Base-by-base conservation (phyloP, 805 yeast species). In the Yarrowia osloensis region DNA sequence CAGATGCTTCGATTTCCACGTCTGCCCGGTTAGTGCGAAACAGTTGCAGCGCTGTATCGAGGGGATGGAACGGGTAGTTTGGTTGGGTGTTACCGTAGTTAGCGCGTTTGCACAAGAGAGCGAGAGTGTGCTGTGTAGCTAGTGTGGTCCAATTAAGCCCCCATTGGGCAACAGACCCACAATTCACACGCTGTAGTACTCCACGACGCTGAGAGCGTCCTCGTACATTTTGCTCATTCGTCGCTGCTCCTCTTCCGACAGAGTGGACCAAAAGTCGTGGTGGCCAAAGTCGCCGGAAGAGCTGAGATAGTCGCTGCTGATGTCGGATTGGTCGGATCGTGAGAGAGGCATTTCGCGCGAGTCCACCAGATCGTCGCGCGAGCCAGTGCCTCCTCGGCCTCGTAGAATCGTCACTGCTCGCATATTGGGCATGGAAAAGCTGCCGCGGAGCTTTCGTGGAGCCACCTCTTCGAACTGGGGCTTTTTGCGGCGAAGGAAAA, bases 391-490 rank as follows among this genome's bases (percentile, higher is more conserved):
- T 35, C 61, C 46, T 22, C 59, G 50, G 50, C 59, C 59, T 11
- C 46, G 46, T 54, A 54, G 46, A 33, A 57, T 40, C 19, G 63
- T 57, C 3, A 57, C 63, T 13, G 63, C 49, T 13, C 49, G 24
- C 49, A 57, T 35, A 15, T 57, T 57, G 26, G 63, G 63, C 63
- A 57, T 57, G 63, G 63, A 57, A 21, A 37, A 35, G 33, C 57
- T 39, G 42, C 26, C 21, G 29, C 40, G 47, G 49, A 40, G 66
- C 47, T 35, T 35, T 15, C 54, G 65, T 17, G 54, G 66, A 17
- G 42, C 35, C 57, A 42, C 57, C 66, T 42, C 66, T 31, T 46
- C 66, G n/a, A 44, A 46, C 59, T 61, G 57, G 22, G 57, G 57
- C 39, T 44, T 42, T 17, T 26, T 29, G 57, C 59, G 57, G 22